Evolutionary conservation across 2,329 filamentous ascomycete species (phyloP).

Genomic region (Fusarium paranaense): DNA sequence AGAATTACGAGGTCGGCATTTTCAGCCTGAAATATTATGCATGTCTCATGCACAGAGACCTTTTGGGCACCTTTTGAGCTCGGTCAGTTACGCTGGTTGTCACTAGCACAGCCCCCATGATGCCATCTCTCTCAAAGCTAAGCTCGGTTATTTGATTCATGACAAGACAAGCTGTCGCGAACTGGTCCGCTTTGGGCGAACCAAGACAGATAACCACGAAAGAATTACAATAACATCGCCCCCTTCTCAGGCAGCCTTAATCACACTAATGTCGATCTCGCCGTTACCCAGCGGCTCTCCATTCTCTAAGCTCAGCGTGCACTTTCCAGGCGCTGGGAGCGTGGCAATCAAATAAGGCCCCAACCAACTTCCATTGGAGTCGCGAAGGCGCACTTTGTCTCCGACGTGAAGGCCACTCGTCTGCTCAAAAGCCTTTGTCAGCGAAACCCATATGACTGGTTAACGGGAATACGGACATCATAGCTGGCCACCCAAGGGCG

Average conservation of each 20-base stretch:
- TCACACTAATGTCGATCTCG: background rate
- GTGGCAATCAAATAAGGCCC: background rate
- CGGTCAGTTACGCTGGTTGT: background rate
- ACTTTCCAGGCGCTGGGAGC: background rate
- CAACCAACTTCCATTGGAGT: background rate
- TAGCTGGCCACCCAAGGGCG: background rate
- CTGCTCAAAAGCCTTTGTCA: background rate
- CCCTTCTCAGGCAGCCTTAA: background rate
- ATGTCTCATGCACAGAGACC: background rate
- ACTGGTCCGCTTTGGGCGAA: background rate
- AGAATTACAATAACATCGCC: background rate
- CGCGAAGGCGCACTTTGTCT: background rate
- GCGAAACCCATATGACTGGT: background rate
- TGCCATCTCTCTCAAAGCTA: background rate
- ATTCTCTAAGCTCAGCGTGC: background rate
- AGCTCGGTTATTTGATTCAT: background rate
- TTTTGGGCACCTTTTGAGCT: background rate
- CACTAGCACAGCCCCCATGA: background rate
- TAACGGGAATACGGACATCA: background rate
- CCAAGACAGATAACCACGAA: background rate
- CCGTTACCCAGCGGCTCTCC: background rate
- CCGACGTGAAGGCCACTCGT: background rate
- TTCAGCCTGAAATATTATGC: background rate
- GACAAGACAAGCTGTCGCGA: background rate
- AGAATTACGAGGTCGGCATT: background rate